A percentile compares a stretch with the other conserved stretches of the same genome.
These are phyloP conservation scores for Parachaetomium inaequale DNA, from an alignment of 495 filamentous ascomycete species.

Conservation along the genomic window DNA sequence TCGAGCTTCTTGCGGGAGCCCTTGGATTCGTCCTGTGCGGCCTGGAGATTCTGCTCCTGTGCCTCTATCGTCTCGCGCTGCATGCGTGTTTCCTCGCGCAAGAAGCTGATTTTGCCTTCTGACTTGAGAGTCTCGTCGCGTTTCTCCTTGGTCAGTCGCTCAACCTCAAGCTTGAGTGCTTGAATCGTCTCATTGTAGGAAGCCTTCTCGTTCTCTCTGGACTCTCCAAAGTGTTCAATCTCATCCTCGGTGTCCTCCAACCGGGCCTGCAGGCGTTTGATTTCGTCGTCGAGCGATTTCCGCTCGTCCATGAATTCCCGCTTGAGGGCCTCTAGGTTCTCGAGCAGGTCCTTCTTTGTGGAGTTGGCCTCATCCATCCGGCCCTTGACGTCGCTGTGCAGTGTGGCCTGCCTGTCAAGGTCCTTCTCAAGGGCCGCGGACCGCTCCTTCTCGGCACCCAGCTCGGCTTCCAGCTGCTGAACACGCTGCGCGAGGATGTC, in stretches of 20 bases:
- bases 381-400: conserved; percentile 62
- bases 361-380: conserved; percentile 79
- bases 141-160: conserved; percentile 53
- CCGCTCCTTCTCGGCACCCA: conserved; percentile 55
- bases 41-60: conserved; percentile 53
- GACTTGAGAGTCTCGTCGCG: conserved; percentile 55
- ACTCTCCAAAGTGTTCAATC: conserved; percentile 77
- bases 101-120: conserved; percentile 51
- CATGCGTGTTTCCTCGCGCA: conserved; percentile 53
- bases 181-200: conserved; percentile 64
- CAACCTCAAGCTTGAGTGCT: conserved; percentile 67
- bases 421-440: conserved; percentile 57
- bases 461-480: conserved; percentile 75
- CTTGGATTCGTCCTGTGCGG: conserved; percentile 49
- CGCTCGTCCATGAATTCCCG: conserved; percentile 84
- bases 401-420: conserved; percentile 51
- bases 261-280: conserved; percentile 66
- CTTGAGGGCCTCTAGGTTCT: conserved; percentile 88
- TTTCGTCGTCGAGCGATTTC: conserved; percentile 72
- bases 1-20: conserved; percentile 52
- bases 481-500: conserved; percentile 54
- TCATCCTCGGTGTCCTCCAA: conserved; percentile 89
- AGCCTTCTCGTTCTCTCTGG: conserved; percentile 71
- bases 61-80: conserved; percentile 52
- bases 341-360: conserved; percentile 90